Conservation (phyloP, 73 alveolate genomes). For the Stentor coeruleus region DNA sequence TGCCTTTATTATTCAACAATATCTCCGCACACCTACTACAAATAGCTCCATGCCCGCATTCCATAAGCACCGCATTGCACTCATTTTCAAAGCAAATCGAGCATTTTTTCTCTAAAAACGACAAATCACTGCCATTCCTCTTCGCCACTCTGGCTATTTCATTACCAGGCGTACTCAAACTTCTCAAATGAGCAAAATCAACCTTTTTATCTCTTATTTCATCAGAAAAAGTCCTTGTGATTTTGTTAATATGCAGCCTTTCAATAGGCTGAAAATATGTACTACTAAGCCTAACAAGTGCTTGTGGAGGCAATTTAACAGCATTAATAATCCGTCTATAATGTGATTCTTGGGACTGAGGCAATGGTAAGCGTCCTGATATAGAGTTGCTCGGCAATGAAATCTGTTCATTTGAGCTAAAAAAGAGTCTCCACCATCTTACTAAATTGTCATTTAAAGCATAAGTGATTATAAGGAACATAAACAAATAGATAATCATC, state of each 20-base stretch:
- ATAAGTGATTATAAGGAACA: not conserved
- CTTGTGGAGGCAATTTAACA: not conserved
- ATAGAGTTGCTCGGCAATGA: not conserved
- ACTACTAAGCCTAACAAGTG: not conserved
- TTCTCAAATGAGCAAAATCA: not conserved
- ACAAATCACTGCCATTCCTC: too few relatives aligned
- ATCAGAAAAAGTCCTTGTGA: not conserved
- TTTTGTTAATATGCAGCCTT: not conserved
- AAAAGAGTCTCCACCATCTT: not conserved
- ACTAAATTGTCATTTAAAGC: not conserved
- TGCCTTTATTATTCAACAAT: slow-evolving; percentile 34
- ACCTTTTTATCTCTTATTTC: not conserved
- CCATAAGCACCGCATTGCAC: slow-evolving; percentile 53
- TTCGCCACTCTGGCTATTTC: too few relatives aligned
- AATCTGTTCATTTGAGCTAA: not conserved
- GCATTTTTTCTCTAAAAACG: too few relatives aligned
- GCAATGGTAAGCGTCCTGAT: too few relatives aligned
- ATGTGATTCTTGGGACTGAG: too few relatives aligned
- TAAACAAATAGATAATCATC: not conserved
- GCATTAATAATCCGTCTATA: too few relatives aligned
- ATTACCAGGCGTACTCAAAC: not conserved
- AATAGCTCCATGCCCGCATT: slow-evolving; percentile 63
- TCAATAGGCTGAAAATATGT: slow-evolving; percentile 22
- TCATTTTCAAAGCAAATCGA: slow-evolving; percentile 47
- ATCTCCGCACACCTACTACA: slow-evolving; percentile 43